Conservation (phyloP, 208 protist species). For the Blechomonas ayalai region DNA sequence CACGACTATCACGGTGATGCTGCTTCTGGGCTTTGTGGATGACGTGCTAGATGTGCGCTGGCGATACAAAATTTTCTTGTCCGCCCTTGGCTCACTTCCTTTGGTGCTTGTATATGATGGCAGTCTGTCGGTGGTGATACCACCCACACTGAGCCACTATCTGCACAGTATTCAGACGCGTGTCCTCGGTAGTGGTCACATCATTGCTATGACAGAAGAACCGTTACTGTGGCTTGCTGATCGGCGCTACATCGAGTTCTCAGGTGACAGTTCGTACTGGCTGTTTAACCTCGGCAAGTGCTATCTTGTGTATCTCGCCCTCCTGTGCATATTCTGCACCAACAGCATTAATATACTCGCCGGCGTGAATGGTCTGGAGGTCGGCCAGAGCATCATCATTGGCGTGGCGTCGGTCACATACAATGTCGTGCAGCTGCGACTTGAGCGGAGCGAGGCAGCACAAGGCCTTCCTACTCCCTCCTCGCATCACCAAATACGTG, state of each 20-base stretch:
- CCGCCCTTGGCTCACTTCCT: constrained; percentile 93
- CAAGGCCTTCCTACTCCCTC: constrained; percentile 10
- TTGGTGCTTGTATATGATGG: constrained; percentile 91
- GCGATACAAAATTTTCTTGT: constrained; percentile 97
- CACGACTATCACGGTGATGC: constrained; percentile 95
- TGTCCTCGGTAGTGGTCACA: constrained; percentile 1
- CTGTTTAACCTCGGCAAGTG: constrained; percentile 84
- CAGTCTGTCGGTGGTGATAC: constrained; percentile 84
- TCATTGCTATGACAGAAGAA: constrained; percentile 3
- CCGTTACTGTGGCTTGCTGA: constrained; percentile 1
- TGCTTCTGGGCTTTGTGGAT: constrained; percentile 99
- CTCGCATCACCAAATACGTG: constrained; percentile 75
- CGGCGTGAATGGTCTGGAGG: constrained; percentile 98
- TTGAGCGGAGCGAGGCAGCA: constrained; percentile 13
- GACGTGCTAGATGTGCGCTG: constrained; percentile 98
- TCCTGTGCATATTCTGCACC: constrained; percentile 98
- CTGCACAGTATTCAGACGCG: constrained; percentile 7
- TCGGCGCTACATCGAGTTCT: not conserved
- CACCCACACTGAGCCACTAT: constrained; percentile 30
- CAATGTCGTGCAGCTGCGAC: constrained; percentile 91
- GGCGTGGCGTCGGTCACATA: constrained; percentile 88
- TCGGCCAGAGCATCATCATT: constrained; percentile 96
- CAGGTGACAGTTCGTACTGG: constrained; percentile 2
- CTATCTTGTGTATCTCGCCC: constrained; percentile 95
- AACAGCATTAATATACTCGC: constrained; percentile 99